These are phyloP conservation scores for Clarireedia monteithiana DNA, from an alignment of 2,329 filamentous ascomycete genomes.

Conservation along the genomic window DNA sequence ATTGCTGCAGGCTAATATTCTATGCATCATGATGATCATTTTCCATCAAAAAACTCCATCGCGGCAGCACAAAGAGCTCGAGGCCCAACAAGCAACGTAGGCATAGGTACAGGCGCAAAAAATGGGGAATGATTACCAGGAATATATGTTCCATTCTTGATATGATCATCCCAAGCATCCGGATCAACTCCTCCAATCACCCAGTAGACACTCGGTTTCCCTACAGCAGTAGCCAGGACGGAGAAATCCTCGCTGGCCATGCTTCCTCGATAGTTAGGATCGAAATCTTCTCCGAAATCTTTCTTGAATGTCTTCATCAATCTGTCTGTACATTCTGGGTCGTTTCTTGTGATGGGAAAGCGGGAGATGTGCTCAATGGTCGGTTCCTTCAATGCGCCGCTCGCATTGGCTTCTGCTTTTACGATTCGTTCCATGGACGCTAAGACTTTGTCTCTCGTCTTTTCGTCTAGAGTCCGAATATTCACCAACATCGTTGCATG, in stretches of 20 bases:
- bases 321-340: conserved; percentile 11
- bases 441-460: conserved; percentile 31
- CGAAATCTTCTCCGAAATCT: conserved; percentile 19
- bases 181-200: conserved; percentile 36
- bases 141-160: no score
- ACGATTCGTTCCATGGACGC: conserved; percentile 38
- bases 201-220: conserved; percentile 30
- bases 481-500: conserved; percentile 35
- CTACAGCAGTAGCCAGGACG: conserved; percentile 39
- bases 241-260: conserved; percentile 29
- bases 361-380: conserved; percentile 12
- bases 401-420: conserved; percentile 39
- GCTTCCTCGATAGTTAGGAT: conserved; percentile 10
- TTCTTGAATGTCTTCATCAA: conserved; percentile 12
- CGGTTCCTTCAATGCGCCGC: conserved; percentile 33
- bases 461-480: conserved; percentile 31
- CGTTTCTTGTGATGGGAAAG: conserved; percentile 22
- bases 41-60: conserved; percentile 35
- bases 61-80: conserved; percentile 44
- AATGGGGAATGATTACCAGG: conserved; percentile 52
- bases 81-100: conserved; percentile 45
- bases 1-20: no score
- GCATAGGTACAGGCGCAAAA: conserved; percentile 51
- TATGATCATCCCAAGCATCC: background rate
- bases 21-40: no score